Percentiles rank a stretch among this genome's conserved stretches.
Evolutionary conservation across 1,139 yeast genomes (phyloP).

Genomic region (Maudiozyma humilis): DNA sequence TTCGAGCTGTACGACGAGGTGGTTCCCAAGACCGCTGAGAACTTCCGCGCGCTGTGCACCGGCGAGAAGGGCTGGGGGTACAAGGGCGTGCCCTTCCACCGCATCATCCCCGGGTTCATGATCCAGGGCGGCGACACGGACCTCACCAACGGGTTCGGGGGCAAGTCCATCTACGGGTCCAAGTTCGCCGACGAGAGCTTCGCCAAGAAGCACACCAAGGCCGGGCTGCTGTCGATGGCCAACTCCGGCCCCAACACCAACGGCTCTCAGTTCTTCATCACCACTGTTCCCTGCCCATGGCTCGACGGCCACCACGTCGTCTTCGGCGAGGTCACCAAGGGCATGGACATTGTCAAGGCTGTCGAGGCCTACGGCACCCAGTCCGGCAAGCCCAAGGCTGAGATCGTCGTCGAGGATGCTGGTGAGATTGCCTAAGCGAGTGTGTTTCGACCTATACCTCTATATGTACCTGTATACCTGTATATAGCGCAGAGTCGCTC

Average conservation of each 20-base stretch:
- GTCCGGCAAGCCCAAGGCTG: slow-evolving; percentile 64
- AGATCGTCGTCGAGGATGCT: slow-evolving; percentile 62
- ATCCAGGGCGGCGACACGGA: slow-evolving; percentile 97
- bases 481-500: no score
- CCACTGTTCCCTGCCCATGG: slow-evolving; percentile 87
- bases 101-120: slow-evolving; percentile 91
- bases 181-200: slow-evolving; percentile 89
- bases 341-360: slow-evolving; percentile 65
- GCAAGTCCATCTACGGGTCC: slow-evolving; percentile 87
- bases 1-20: slow-evolving; percentile 80
- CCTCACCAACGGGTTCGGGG: slow-evolving; percentile 88
- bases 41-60: slow-evolving; percentile 54
- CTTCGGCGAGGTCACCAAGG: slow-evolving; percentile 87
- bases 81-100: slow-evolving; percentile 81
- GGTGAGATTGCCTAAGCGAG: slow-evolving; percentile 82
- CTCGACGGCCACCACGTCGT: slow-evolving; percentile 94
- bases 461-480: neutral
- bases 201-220: slow-evolving; percentile 65
- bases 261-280: slow-evolving; percentile 92
- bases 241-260: slow-evolving; percentile 95
- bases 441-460: no score
- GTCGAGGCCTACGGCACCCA: slow-evolving; percentile 71
- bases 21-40: slow-evolving; percentile 89
- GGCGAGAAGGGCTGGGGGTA: slow-evolving; percentile 63
- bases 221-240: slow-evolving; percentile 90